Evolutionary conservation across 2,329 filamentous ascomycete genomes (phyloP).

Genomic region (Decorospora gaudefroyi): DNA sequence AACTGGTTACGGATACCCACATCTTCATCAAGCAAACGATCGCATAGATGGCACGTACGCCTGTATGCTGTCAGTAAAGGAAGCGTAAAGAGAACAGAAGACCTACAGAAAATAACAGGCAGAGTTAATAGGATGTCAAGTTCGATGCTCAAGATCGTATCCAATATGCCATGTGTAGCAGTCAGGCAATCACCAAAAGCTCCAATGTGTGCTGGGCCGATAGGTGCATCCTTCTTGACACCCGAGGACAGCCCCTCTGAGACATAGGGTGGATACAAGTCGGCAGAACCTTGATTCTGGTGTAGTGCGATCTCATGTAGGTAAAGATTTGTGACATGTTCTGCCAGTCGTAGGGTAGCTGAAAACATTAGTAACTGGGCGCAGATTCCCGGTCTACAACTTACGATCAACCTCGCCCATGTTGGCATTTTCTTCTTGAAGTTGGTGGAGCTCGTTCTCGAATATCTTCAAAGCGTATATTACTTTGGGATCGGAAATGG

Average conservation of each 20-base stretch:
- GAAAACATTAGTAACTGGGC: slow-evolving; percentile 7
- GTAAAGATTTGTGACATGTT: slow-evolving; percentile 56
- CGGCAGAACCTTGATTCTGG: slow-evolving; percentile 49
- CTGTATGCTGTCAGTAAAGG: slow-evolving; percentile 28
- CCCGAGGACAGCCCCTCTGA: slow-evolving; percentile 48
- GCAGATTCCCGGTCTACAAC: slow-evolving; percentile 7
- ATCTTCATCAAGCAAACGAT: slow-evolving; percentile 64
- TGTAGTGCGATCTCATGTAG: slow-evolving; percentile 58
- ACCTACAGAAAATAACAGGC: slow-evolving; percentile 53
- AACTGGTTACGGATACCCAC: slow-evolving; percentile 59
- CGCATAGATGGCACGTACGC: slow-evolving; percentile 61
- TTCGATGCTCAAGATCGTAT: slow-evolving; percentile 56
- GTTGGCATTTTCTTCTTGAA: slow-evolving; percentile 46
- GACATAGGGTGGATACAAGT: slow-evolving; percentile 53
- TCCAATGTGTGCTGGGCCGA: slow-evolving; percentile 54
- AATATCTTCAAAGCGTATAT: slow-evolving; percentile 60
- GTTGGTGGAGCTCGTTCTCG: slow-evolving; percentile 55
- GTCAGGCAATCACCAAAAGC: slow-evolving; percentile 54
- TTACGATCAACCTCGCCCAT: slow-evolving; percentile 45
- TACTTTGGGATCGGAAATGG: slow-evolving; percentile 60
- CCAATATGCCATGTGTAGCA: slow-evolving; percentile 54
- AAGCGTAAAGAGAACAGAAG: not conserved
- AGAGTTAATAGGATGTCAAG: slow-evolving; percentile 51
- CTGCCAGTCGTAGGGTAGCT: slow-evolving; percentile 51
- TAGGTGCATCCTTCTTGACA: slow-evolving; percentile 47